A percentile compares a stretch with the other conserved stretches of the same genome.
phyloP scores from a whole-genome alignment of 2,329 filamentous ascomycete species.

The Westerdykella sp. region DNA sequence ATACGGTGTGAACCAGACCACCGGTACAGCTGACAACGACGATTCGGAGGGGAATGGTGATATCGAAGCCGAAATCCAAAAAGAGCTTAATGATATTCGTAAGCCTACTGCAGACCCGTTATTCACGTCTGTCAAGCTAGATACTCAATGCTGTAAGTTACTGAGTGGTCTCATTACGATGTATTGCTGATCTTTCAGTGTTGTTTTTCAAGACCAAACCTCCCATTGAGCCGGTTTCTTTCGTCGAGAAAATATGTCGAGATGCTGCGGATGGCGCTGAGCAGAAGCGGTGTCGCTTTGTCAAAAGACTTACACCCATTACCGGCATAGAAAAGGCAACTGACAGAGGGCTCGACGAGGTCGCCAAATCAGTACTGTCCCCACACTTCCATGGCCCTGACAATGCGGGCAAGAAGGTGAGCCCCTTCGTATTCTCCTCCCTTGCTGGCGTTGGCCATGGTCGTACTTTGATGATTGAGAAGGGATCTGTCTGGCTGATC shows the following conservation, averaged over 20 bases:
- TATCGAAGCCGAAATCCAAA: conserved; percentile 66
- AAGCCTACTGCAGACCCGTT: conserved; percentile 44
- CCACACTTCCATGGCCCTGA: conserved; percentile 56
- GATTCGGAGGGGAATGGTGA: conserved; percentile 38
- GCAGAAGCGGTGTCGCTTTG: conserved; percentile 51
- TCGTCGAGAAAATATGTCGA: conserved; percentile 54
- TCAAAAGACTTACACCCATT: conserved; percentile 57
- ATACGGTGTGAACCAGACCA: conserved; percentile 37
- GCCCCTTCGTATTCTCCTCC: conserved; percentile 10
- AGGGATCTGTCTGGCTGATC: conserved; percentile 11
- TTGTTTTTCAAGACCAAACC: conserved; percentile 53
- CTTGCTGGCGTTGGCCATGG: background rate
- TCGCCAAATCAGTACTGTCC: conserved; percentile 57
- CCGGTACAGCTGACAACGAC: conserved; percentile 38
- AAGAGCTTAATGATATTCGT: conserved; percentile 62
- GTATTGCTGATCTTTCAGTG: conserved; percentile 38
- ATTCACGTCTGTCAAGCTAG: conserved; percentile 49
- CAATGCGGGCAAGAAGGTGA: conserved; percentile 48
- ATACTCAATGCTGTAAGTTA: conserved; percentile 50
- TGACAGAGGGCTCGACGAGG: conserved; percentile 59
- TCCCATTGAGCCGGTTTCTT: conserved; percentile 54
- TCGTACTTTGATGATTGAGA: conserved; percentile 3
- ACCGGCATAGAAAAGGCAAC: conserved; percentile 60
- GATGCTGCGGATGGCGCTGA: conserved; percentile 48
- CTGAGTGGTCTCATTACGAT: background rate